These are phyloP conservation scores for Jatropha curcas DNA, from an alignment of 345 rosid genomes.

Conservation along the genomic window DNA sequence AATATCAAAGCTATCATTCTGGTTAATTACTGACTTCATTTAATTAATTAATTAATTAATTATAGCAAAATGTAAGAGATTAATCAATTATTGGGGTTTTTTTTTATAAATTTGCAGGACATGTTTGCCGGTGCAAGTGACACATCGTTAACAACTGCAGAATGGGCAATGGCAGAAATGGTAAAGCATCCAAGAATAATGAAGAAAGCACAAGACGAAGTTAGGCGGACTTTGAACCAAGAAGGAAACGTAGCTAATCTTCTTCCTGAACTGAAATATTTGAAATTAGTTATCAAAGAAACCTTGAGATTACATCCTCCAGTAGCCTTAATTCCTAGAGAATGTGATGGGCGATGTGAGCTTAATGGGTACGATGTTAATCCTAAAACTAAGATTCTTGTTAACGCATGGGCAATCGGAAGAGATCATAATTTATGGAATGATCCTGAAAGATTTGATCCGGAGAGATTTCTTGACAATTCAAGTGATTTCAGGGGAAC, in stretches of 20 bases:
- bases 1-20: background rate
- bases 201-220: slow-evolving; percentile 10
- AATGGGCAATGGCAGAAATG: slow-evolving; percentile 13
- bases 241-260: background rate
- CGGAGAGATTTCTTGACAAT: slow-evolving; percentile 4
- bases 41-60: no score
- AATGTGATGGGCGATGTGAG: background rate
- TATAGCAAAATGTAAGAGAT: no score
- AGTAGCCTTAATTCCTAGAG: slow-evolving; percentile 9
- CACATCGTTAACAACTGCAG: background rate
- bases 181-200: background rate
- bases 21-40: no score
- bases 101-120: no score
- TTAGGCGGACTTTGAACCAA: background rate
- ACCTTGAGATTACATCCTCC: slow-evolving; percentile 14
- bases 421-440: background rate
- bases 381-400: background rate
- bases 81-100: no score
- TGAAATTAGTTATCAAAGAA: slow-evolving; percentile 10
- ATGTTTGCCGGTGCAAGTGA: slow-evolving; percentile 7
- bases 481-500: background rate
- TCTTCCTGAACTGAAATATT: background rate
- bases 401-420: slow-evolving; percentile 11
- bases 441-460: slow-evolving; percentile 2
- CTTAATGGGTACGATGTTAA: background rate